phyloP scores from a whole-genome alignment of 441 rosid genomes.

The Adansonia gregorii region DNA sequence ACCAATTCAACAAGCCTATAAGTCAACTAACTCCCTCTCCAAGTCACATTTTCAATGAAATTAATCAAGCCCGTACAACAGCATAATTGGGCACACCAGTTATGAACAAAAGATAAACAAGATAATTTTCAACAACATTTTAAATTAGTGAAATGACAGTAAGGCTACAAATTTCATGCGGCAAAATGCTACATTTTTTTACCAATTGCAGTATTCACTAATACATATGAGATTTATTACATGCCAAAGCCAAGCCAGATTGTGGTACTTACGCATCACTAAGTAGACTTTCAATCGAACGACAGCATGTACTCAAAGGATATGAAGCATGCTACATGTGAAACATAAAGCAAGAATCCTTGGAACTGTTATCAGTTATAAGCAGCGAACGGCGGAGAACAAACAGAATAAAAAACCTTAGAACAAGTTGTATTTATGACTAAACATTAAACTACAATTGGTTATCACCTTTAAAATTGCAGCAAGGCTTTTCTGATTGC shows the following conservation, averaged over 20 bases:
- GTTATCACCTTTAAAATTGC: constrained; percentile 81
- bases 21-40: background rate
- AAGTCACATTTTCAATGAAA: constrained; percentile 1
- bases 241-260: background rate
- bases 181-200: background rate
- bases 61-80: constrained; percentile 6
- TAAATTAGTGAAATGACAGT: background rate
- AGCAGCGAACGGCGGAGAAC: constrained; percentile 9
- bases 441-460: background rate
- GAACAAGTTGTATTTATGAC: background rate
- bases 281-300: background rate
- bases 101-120: background rate
- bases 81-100: background rate
- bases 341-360: background rate
- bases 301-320: background rate
- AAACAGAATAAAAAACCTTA: background rate
- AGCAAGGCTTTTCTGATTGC: constrained; percentile 63
- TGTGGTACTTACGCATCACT: background rate
- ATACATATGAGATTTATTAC: background rate
- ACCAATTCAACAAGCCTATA: background rate
- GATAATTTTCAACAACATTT: background rate
- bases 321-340: background rate
- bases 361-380: background rate
- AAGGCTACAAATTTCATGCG: background rate
- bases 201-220: background rate